phyloP scores from a whole-genome alignment of 1,284 basidiomycete species.

The Tylopilus sp. region DNA sequence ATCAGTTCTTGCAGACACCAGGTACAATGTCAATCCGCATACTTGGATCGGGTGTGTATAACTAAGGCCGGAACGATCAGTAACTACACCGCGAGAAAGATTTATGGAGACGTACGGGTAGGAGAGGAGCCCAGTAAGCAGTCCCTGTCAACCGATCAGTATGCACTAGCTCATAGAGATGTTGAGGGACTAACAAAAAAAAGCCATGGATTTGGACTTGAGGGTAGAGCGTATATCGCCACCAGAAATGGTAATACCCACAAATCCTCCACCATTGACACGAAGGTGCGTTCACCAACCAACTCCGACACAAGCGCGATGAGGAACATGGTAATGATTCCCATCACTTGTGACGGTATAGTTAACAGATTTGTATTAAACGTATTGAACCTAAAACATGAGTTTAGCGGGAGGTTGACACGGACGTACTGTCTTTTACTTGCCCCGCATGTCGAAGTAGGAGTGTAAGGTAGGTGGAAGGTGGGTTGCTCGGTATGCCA shows the following conservation, averaged over 20 bases:
- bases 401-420: not conserved
- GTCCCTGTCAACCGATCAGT: slow-evolving; percentile 6
- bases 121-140: slow-evolving; percentile 19
- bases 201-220: slow-evolving; percentile 12
- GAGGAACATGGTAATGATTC: slow-evolving; percentile 45
- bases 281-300: slow-evolving; percentile 46
- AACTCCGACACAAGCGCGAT: slow-evolving; percentile 48
- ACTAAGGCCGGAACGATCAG: not conserved
- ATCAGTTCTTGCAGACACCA: not conserved
- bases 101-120: slow-evolving; percentile 2
- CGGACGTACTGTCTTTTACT: not conserved
- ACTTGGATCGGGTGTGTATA: slow-evolving; percentile 41
- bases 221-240: slow-evolving; percentile 13
- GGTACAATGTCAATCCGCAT: not conserved
- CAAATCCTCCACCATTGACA: slow-evolving; percentile 49
- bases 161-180: not conserved
- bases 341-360: slow-evolving; percentile 50
- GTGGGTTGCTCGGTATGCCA: slow-evolving; percentile 50
- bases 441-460: slow-evolving; percentile 58
- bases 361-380: slow-evolving; percentile 60
- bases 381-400: slow-evolving; percentile 50
- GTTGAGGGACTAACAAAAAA: slow-evolving; percentile 6
- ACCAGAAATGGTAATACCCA: slow-evolving; percentile 43
- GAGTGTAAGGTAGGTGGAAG: slow-evolving; percentile 59
- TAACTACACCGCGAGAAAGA: slow-evolving; percentile 5